Evolutionary conservation across 257 asterid species (phyloP).

Genomic region (Primulina tabacum): DNA sequence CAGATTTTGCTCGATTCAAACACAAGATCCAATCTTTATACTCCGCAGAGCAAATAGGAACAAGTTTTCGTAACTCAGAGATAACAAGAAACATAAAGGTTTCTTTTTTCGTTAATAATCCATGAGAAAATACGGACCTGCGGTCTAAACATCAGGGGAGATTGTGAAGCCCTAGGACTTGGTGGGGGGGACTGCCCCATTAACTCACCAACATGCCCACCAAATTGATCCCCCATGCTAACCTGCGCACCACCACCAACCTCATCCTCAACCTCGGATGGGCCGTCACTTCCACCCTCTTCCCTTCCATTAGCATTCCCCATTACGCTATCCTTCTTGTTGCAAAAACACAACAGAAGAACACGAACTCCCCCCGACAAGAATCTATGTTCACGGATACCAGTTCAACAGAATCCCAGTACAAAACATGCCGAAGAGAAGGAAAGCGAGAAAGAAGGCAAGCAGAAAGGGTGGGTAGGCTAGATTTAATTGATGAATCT

Average conservation of each 20-base stretch:
- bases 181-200: constrained; percentile 90
- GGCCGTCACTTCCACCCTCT: constrained; percentile 53
- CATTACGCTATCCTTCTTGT: constrained; percentile 34
- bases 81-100: constrained; percentile 3
- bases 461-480: background rate
- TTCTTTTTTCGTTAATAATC: background rate
- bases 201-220: constrained; percentile 40
- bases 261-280: constrained; percentile 44
- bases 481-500: constrained; percentile 24
- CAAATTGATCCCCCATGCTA: constrained; percentile 17
- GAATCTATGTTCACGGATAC: constrained; percentile 34
- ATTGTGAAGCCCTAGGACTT: constrained; percentile 85
- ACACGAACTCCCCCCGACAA: constrained; percentile 22
- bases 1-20: constrained; percentile 20
- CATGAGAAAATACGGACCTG: constrained; percentile 51
- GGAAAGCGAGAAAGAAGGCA: constrained; percentile 3
- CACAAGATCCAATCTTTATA: constrained; percentile 22
- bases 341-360: constrained; percentile 22
- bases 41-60: constrained; percentile 13
- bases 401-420: constrained; percentile 17
- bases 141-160: constrained; percentile 86
- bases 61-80: constrained; percentile 10
- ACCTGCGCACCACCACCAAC: constrained; percentile 29
- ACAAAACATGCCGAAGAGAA: constrained; percentile 20
- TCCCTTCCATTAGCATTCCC: constrained; percentile 93